These are phyloP conservation scores for Ailanthus altissimus DNA, from an alignment of 345 rosid species.

Conservation along the genomic window DNA sequence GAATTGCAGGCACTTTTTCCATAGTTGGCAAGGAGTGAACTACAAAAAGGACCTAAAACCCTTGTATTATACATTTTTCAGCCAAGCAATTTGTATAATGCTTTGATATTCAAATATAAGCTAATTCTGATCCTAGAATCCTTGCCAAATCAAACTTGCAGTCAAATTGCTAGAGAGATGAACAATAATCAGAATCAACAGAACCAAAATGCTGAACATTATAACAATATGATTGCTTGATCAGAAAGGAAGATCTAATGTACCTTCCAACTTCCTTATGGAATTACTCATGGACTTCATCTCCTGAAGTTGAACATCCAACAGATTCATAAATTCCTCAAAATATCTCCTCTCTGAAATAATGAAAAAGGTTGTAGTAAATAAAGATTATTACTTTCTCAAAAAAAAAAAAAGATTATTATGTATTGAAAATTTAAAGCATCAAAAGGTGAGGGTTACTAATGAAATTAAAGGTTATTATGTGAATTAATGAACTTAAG, in stretches of 20 bases:
- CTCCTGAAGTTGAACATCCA: conserved; percentile 79
- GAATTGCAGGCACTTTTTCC: neutral
- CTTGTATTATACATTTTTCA: neutral
- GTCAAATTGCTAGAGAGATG: neutral
- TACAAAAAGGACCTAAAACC: neutral
- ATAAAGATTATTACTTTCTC: conserved; percentile 9
- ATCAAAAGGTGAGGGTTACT: conserved; percentile 6
- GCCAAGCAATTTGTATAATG: neutral
- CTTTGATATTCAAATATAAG: neutral
- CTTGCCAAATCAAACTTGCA: neutral
- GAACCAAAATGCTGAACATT: conserved; percentile 11
- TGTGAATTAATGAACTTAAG: neutral
- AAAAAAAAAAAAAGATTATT: too few species aligned
- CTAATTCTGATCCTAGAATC: neutral
- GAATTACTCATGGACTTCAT: conserved; percentile 75
- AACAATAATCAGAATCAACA: conserved; percentile 1
- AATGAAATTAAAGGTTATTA: neutral
- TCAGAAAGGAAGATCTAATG: conserved; percentile 11
- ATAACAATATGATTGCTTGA: neutral
- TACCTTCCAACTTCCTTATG: conserved; percentile 75
- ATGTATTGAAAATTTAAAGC: conserved; percentile 8
- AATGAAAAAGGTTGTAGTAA: conserved; percentile 16
- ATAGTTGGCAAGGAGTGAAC: neutral
- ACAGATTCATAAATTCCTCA: conserved; percentile 56
- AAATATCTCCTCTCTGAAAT: conserved; percentile 68